Evolutionary conservation across 179 eudicot species (phyloP).

Genomic region (Corrigiola litoralis): DNA sequence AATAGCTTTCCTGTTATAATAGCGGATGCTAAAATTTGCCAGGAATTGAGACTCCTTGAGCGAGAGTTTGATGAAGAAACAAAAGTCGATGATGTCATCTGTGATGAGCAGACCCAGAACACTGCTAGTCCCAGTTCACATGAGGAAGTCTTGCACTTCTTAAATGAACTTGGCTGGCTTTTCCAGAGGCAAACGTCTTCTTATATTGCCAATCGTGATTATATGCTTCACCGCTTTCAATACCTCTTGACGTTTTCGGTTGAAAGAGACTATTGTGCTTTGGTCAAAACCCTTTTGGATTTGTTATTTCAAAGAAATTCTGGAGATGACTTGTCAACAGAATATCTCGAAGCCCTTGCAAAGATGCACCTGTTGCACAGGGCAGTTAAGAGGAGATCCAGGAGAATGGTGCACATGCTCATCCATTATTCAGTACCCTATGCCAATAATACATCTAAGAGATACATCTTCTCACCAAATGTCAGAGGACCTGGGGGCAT

Average conservation of each 20-base stretch:
- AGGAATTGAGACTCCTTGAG: conserved; percentile 67
- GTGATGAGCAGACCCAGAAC: conserved; percentile 27
- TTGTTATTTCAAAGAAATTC: conserved; percentile 36
- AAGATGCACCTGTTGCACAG: conserved; percentile 74
- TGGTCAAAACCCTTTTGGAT: conserved; percentile 60
- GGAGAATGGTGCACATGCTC: conserved; percentile 64
- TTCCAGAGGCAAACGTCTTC: conserved; percentile 56
- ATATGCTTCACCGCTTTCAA: conserved; percentile 48
- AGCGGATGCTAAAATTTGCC: conserved; percentile 63
- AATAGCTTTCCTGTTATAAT: conserved; percentile 64
- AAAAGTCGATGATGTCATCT: conserved; percentile 12
- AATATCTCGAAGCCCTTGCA: conserved; percentile 49
- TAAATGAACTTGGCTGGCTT: conserved; percentile 87
- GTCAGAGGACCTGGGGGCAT: conserved; percentile 71
- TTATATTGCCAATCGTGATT: conserved; percentile 31
- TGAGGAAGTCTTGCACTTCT: conserved; percentile 54
- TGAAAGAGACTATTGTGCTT: conserved; percentile 61
- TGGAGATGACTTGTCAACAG: conserved; percentile 34
- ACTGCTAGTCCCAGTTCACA: conserved; percentile 30
- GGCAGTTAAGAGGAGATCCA: conserved; percentile 66
- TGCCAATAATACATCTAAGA: conserved; percentile 24
- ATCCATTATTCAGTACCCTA: conserved; percentile 44
- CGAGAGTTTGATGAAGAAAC: conserved; percentile 38
- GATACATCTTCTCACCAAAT: conserved; percentile 57
- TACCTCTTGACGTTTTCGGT: conserved; percentile 64